Evolutionary conservation across 2,329 filamentous ascomycete species (phyloP).

Genomic region (Exophiala calicioides): DNA sequence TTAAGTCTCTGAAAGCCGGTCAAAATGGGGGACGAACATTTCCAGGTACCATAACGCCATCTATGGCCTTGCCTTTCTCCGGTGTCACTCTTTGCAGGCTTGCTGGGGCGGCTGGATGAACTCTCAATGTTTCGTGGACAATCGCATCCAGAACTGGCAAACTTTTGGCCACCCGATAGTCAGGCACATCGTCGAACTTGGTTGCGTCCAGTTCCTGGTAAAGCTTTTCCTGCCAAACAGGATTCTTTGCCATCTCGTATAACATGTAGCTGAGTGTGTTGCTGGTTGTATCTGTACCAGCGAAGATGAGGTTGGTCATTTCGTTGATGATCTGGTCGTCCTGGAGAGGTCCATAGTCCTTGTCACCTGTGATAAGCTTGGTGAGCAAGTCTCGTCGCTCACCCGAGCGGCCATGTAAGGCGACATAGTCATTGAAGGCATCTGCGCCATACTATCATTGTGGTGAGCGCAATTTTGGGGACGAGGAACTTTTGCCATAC

Average conservation of each 20-base stretch:
- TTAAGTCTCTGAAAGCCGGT: no score
- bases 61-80: neutral
- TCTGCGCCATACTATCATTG: neutral
- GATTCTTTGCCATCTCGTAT: conserved; percentile 37
- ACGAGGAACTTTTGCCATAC: no score
- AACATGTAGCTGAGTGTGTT: conserved; percentile 37
- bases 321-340: conserved; percentile 2
- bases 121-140: neutral
- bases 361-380: neutral
- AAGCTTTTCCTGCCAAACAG: conserved; percentile 34
- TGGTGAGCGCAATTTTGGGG: no score
- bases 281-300: conserved; percentile 2
- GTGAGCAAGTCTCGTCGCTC: neutral
- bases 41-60: neutral
- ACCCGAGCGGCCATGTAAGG: neutral
- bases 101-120: neutral
- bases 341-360: neutral
- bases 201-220: conserved; percentile 29
- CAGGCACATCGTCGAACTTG: neutral
- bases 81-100: neutral
- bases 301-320: neutral
- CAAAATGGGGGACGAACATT: neutral
- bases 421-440: neutral
- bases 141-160: neutral
- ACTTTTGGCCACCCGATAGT: neutral